Conservation (phyloP, 768 basidiomycete species). For the Russula sp. region DNA sequence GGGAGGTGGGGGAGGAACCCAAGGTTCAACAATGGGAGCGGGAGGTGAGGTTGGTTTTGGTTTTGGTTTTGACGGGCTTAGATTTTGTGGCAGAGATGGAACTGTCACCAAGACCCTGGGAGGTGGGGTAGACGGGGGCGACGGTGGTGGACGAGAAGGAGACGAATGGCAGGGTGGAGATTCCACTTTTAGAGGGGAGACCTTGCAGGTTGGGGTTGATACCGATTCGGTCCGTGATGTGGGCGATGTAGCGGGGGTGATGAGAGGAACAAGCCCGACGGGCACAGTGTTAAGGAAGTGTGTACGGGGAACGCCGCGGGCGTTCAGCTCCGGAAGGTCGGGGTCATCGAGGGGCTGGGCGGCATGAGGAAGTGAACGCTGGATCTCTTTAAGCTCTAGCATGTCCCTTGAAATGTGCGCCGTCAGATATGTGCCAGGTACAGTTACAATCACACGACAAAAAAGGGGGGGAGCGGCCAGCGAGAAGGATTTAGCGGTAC, state of each 20-base stretch:
- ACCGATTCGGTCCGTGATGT: background rate
- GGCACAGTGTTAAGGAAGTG: constrained; percentile 18
- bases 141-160: constrained; percentile 6
- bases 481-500: background rate
- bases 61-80: background rate
- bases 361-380: constrained; percentile 21
- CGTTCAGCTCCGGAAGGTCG: constrained; percentile 11
- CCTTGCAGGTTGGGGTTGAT: background rate
- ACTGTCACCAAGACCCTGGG: background rate
- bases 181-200: background rate
- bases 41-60: background rate
- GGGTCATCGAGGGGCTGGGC: constrained; percentile 13
- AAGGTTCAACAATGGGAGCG: background rate
- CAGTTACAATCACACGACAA: background rate
- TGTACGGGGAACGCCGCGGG: constrained; percentile 16
- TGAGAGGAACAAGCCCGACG: constrained; percentile 20
- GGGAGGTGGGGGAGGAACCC: constrained; percentile 16
- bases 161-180: background rate
- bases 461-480: background rate
- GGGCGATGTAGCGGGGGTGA: background rate
- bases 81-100: background rate
- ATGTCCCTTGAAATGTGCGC: constrained; percentile 17
- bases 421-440: constrained; percentile 1
- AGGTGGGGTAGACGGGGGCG: constrained; percentile 16
- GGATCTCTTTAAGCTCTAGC: constrained; percentile 23